Base-by-base conservation (phyloP, 352 stramenopile genomes). In the Pythium aquatile region DNA sequence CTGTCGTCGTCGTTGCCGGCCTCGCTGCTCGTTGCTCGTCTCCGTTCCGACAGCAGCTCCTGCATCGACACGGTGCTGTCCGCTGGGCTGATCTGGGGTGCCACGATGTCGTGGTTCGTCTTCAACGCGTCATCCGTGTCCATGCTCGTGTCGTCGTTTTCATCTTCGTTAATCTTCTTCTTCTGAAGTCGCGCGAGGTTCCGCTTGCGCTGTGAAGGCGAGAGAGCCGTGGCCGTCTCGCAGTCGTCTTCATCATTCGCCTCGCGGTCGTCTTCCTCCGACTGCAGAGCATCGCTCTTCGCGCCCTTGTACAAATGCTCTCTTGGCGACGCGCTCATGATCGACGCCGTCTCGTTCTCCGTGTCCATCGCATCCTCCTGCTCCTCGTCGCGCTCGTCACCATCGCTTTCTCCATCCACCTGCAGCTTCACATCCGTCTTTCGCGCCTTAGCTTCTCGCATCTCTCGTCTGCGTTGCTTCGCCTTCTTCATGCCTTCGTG, bases 401-500 rank as follows among this genome's bases (percentile, higher is more conserved):
- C 3, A 20, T 44, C 44, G 33, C 32, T 30, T 3, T 61, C 17
- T 17, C 65, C 66, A 20, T 61, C 30, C 33, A 66, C 62, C 14
- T 39, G 11, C 54, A 63, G 24, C 33, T 63, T 5, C 17, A 30
- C 33, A 2, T 55, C 54, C 13, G 30, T 39, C 55, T 72, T 65
- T 1, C 46, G 20, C 6, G 28, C 37, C 37, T 67, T 67, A 7
- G 54, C 65, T 54, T 70, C 61, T 26, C 58, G 44, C 9, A 69
- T 63, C 53, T 72, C 66, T 26, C 49, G 69, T 42, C 58, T 33
- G 1, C 60, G 51, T 26, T 65, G 52, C 40, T 72, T 64, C 0
- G 71, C 57, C 66, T 87, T 89, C 60, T 83, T 79, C 13, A 86
- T 54, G 30, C 80, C 82, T 70, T 90, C 82, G 51, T 84, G 75